Conservation (phyloP, 495 filamentous ascomycete genomes). For the Aspergillus coremiiformis region DNA sequence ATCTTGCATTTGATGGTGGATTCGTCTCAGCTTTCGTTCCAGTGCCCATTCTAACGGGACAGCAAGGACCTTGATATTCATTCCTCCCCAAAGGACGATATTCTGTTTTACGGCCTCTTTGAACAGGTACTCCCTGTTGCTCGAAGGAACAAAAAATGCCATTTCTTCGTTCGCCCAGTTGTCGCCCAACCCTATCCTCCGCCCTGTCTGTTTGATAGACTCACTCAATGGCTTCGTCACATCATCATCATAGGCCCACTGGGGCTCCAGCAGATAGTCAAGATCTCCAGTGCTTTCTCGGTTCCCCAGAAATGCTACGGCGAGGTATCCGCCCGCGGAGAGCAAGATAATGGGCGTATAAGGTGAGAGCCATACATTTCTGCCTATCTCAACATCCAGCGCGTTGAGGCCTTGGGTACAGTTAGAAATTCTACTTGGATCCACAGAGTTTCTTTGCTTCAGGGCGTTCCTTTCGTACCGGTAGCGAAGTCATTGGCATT, state of each 20-base stretch:
- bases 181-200: not conserved
- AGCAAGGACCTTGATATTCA: not conserved
- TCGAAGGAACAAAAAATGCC: not conserved
- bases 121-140: not conserved
- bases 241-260: not conserved
- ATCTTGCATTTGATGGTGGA: too few species aligned
- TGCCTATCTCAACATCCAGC: not conserved
- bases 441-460: not conserved
- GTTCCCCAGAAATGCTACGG: not conserved
- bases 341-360: not conserved
- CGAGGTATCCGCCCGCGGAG: not conserved
- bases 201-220: not conserved
- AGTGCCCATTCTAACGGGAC: not conserved
- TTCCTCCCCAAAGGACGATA: not conserved
- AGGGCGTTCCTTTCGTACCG: not conserved
- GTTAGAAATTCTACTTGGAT: not conserved
- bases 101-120: not conserved
- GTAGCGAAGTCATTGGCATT: not conserved
- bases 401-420: not conserved
- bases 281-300: not conserved
- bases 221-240: not conserved
- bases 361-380: not conserved
- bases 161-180: not conserved
- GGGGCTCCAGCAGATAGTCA: not conserved
- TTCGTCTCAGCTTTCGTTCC: not conserved